These are phyloP conservation scores for Cenchrus americanus DNA, from an alignment of 176 grass and related monocot species.

Conservation along the genomic window DNA sequence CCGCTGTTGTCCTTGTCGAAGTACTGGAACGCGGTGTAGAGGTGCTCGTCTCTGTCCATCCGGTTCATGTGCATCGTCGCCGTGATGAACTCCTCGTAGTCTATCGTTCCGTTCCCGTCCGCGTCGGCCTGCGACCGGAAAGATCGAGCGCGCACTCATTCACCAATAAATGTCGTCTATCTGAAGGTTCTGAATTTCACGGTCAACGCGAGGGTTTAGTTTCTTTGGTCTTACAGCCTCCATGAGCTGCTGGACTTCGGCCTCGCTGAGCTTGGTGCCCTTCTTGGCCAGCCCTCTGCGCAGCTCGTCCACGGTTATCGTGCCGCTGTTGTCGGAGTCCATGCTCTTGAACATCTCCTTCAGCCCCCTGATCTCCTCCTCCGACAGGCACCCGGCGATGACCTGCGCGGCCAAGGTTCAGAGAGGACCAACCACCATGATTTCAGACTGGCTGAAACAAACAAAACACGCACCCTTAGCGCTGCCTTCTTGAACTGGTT, in stretches of 20 bases:
- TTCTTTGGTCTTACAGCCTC: slow-evolving; percentile 56
- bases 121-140: slow-evolving; percentile 62
- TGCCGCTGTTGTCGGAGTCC: slow-evolving; percentile 79
- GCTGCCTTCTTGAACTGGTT: slow-evolving; percentile 92
- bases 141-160: too few relatives aligned
- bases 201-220: too few relatives aligned
- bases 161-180: too few relatives aligned
- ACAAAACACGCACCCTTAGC: slow-evolving; percentile 36
- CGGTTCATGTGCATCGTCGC: slow-evolving; percentile 94
- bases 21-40: slow-evolving; percentile 84
- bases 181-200: neutral
- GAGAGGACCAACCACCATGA: neutral
- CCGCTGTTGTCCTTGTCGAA: slow-evolving; percentile 93
- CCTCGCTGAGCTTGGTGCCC: slow-evolving; percentile 74
- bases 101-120: slow-evolving; percentile 79
- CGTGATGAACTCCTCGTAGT: slow-evolving; percentile 94
- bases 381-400: slow-evolving; percentile 77
- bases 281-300: slow-evolving; percentile 73
- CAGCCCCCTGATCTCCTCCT: slow-evolving; percentile 83
- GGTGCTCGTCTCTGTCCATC: slow-evolving; percentile 79
- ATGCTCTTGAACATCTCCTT: slow-evolving; percentile 95
- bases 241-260: slow-evolving; percentile 81
- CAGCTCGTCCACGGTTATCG: slow-evolving; percentile 78
- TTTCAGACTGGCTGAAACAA: neutral
- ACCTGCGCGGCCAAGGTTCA: slow-evolving; percentile 39